Conservation (phyloP, 2,329 filamentous ascomycete genomes). For the Apiospora aurea region DNA sequence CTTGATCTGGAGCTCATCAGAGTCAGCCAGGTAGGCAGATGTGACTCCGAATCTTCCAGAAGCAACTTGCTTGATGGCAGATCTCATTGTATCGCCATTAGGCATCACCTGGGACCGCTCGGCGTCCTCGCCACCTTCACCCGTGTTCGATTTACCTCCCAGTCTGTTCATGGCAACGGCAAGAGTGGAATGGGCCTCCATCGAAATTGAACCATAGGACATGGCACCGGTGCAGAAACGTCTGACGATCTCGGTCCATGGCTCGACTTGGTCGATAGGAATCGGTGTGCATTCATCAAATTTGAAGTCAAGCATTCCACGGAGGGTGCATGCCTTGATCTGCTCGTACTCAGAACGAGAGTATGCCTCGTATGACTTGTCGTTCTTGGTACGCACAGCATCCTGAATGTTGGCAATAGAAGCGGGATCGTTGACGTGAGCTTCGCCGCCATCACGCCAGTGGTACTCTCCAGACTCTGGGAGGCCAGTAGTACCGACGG, state of each 20-base stretch:
- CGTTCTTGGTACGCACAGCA: conserved; percentile 94
- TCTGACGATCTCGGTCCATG: conserved; percentile 97
- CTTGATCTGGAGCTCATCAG: conserved; percentile 97
- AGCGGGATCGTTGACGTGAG: conserved; percentile 92
- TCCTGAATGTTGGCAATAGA: conserved; percentile 98
- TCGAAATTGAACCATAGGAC: conserved; percentile 98
- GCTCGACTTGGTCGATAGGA: conserved; percentile 95
- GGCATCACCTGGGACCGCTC: conserved; percentile 86
- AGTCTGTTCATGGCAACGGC: conserved; percentile 97
- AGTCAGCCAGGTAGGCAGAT: conserved; percentile 91
- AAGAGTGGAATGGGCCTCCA: conserved; percentile 96
- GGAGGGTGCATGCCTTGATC: conserved; percentile 94
- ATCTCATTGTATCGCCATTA: conserved; percentile 96
- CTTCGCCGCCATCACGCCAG: conserved; percentile 95
- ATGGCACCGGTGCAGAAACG: conserved; percentile 97
- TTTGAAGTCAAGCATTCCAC: conserved; percentile 94
- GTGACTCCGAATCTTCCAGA: conserved; percentile 97
- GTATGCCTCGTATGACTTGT: conserved; percentile 98
- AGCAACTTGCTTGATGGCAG: conserved; percentile 96
- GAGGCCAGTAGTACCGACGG: conserved; percentile 79
- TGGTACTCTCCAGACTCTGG: conserved; percentile 96
- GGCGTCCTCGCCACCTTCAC: conserved; percentile 94
- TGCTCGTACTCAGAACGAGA: conserved; percentile 92
- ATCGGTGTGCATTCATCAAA: conserved; percentile 87
- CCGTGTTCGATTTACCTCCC: conserved; percentile 96